Base-by-base conservation (phyloP, 371 early-diverging fungal genomes). In the Mortierella sp. region DNA sequence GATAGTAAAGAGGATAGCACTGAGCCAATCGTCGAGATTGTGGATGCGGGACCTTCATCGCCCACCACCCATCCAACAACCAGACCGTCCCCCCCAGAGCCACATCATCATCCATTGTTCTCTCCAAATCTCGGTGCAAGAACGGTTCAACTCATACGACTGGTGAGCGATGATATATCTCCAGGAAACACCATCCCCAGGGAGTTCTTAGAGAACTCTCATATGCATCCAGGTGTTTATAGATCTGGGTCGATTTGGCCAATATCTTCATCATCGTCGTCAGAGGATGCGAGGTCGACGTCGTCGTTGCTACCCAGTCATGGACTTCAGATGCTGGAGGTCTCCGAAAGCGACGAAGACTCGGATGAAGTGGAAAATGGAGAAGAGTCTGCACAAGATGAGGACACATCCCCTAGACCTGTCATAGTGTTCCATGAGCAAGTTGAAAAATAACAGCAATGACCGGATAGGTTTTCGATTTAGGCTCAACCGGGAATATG, bases 131-230 rank as follows among this genome's bases (percentile, higher is more conserved):
- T 57, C n/a, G 69, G 53, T n/a, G 48, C 56, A 21, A 68, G 46
- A 14, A 64, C 69, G 4, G 23, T 68, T 47, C 58, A 64, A 13
- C 46, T 74, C 59, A 23, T 74, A 21, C 50, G 48, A 23, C 19
- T 74, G 43, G 65, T 74, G 41, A 30, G 58, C 1, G 74, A 64
- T 8, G 65, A 64, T 28, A 53, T 30, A 24, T 49, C 52, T 2
- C 61, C 68, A 31, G 58, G 65, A 3, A 64, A 49, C 41, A 74
- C 74, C 12, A 58, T 64, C 23, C 65, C 69, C 28, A 14, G 54
- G 34, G 50, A 58, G 3, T 21, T 56, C 34, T 38, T 23, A 4
- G 27, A n/a, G 12, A 18, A 43, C n/a, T 42, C 21, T 16, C 50
- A 19, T n/a, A 19, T 42, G 26, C 14, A 27, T 5, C 21, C 16